Evolutionary conservation across 345 rosid genomes (phyloP).

Genomic region (Diplotaxis tenuifolia): DNA sequence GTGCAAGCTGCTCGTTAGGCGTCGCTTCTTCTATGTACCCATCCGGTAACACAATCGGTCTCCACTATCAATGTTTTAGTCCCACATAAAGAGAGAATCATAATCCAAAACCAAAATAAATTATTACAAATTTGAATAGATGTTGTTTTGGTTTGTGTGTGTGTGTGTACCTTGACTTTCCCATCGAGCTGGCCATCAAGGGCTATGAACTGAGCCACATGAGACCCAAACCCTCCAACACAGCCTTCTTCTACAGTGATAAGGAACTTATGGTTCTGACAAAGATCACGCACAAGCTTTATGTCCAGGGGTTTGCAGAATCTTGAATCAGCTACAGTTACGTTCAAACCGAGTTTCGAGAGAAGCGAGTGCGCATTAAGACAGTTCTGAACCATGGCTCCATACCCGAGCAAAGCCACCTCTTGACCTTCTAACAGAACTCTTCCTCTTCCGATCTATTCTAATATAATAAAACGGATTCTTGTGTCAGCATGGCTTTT

Average conservation of each 20-base stretch:
- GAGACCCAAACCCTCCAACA: slow-evolving; percentile 89
- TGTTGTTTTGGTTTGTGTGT: neutral
- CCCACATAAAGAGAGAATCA: neutral
- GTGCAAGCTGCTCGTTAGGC: slow-evolving; percentile 66
- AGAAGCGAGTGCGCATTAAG: slow-evolving; percentile 79
- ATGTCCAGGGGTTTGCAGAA: slow-evolving; percentile 95
- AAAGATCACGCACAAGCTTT: slow-evolving; percentile 67
- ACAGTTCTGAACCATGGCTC: slow-evolving; percentile 93
- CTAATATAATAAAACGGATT: slow-evolving; percentile 28
- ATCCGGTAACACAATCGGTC: slow-evolving; percentile 86
- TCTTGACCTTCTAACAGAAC: slow-evolving; percentile 73
- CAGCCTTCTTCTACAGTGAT: slow-evolving; percentile 93
- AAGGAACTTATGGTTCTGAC: slow-evolving; percentile 61
- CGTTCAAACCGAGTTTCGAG: slow-evolving; percentile 71
- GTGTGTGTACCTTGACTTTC: slow-evolving; percentile 54
- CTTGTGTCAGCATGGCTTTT: slow-evolving; percentile 15
- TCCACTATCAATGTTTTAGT: slow-evolving; percentile 60
- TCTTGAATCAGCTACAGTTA: slow-evolving; percentile 90
- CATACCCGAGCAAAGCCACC: slow-evolving; percentile 88
- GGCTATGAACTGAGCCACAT: slow-evolving; percentile 83
- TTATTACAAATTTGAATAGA: neutral
- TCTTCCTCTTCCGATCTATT: slow-evolving; percentile 84
- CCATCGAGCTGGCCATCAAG: slow-evolving; percentile 92
- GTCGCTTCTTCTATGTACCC: slow-evolving; percentile 72
- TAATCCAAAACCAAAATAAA: too few relatives aligned